These are phyloP conservation scores for Mycena indigotica DNA, from an alignment of 768 basidiomycete genomes.

Conservation along the genomic window DNA sequence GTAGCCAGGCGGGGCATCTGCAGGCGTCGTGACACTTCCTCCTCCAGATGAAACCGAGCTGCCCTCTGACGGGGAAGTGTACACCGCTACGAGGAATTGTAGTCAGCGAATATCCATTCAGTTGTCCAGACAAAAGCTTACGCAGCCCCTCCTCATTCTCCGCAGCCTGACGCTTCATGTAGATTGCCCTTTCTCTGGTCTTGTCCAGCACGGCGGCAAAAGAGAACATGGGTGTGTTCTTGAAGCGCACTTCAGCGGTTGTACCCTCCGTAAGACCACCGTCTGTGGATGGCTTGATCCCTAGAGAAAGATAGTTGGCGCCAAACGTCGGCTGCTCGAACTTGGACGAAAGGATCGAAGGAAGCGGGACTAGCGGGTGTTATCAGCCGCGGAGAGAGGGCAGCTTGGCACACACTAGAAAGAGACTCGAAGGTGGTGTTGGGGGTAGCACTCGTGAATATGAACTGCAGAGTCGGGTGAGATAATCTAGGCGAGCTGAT, in stretches of 20 bases:
- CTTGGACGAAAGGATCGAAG: conserved; percentile 63
- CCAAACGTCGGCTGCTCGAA: conserved; percentile 79
- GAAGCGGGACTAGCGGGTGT: conserved; percentile 51
- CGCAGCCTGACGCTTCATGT: conserved; percentile 64
- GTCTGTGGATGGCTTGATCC: conserved; percentile 64
- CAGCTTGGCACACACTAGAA: conserved; percentile 30
- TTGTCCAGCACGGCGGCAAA: conserved; percentile 77
- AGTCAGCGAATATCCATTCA: neutral
- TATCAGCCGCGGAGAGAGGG: conserved; percentile 4
- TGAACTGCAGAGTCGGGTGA: conserved; percentile 46
- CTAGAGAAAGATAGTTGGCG: conserved; percentile 66
- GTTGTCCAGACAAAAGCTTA: neutral
- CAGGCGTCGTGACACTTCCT: conserved; percentile 41
- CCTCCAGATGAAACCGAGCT: conserved; percentile 43
- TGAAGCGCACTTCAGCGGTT: conserved; percentile 66
- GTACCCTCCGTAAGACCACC: conserved; percentile 72
- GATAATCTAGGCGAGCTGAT: conserved; percentile 3
- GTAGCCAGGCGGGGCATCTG: conserved; percentile 57
- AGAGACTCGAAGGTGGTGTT: conserved; percentile 45
- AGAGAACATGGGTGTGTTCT: conserved; percentile 68
- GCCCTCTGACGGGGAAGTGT: conserved; percentile 45
- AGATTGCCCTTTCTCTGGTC: conserved; percentile 72
- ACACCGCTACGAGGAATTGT: conserved; percentile 43
- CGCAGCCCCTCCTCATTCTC: conserved; percentile 62
- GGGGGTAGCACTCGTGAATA: conserved; percentile 52